Evolutionary conservation across 2,329 filamentous ascomycete genomes (phyloP).

Genomic region (Ophiostoma novo-ulmi): DNA sequence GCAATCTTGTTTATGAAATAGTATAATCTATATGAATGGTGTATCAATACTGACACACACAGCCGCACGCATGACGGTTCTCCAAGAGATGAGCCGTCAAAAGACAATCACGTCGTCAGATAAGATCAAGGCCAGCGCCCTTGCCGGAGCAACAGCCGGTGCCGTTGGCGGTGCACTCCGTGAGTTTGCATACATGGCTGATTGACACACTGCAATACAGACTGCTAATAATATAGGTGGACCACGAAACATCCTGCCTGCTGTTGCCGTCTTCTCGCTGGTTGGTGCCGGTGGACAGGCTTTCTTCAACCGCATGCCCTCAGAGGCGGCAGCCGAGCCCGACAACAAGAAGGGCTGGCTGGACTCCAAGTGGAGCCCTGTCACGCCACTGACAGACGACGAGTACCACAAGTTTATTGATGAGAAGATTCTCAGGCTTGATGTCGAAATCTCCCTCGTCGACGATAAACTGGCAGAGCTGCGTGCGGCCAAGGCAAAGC

Average conservation of each 20-base stretch:
- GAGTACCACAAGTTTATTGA: conserved; percentile 66
- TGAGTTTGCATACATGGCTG: conserved; percentile 35
- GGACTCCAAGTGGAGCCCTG: conserved; percentile 66
- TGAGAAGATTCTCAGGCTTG: conserved; percentile 65
- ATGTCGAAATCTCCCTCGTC: conserved; percentile 72
- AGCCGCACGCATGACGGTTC: conserved; percentile 26
- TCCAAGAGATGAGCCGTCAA: conserved; percentile 39
- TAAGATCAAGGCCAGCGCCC: conserved; percentile 59
- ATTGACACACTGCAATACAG: neutral
- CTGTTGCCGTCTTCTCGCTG: conserved; percentile 45
- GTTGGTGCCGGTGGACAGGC: conserved; percentile 35
- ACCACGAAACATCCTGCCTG: conserved; percentile 49
- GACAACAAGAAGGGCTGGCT: conserved; percentile 34
- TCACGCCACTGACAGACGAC: conserved; percentile 63
- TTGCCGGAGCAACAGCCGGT: conserved; percentile 66
- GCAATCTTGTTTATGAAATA: conserved; percentile 28
- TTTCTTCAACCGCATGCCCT: conserved; percentile 27
- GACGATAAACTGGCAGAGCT: conserved; percentile 62
- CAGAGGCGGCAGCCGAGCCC: neutral
- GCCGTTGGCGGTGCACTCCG: conserved; percentile 53
- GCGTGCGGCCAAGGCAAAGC: neutral
- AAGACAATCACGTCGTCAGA: conserved; percentile 53
- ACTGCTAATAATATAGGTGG: conserved; percentile 39
- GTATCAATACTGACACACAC: neutral
- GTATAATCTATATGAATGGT: no score